These are phyloP conservation scores for Stagonosporopsis tanaceti DNA, from an alignment of 2,329 filamentous ascomycete species.

Conservation along the genomic window DNA sequence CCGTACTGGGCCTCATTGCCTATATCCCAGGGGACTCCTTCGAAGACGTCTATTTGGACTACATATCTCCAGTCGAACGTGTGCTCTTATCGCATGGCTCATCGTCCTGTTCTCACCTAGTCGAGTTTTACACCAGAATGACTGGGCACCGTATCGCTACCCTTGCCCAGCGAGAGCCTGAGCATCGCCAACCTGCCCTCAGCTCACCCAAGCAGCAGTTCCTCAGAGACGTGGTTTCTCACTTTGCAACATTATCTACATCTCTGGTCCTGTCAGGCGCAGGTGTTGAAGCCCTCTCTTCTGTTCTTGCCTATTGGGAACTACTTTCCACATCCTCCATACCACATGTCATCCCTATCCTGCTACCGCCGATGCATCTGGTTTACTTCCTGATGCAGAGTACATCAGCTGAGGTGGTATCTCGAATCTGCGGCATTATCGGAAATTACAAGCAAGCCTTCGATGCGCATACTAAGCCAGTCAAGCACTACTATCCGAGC, in stretches of 20 bases:
- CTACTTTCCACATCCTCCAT: conserved; percentile 56
- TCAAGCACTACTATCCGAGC: conserved; percentile 46
- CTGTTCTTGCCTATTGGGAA: conserved; percentile 73
- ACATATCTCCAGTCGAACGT: conserved; percentile 52
- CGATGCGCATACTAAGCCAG: conserved; percentile 64
- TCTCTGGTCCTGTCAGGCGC: conserved; percentile 39
- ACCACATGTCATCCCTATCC: conserved; percentile 63
- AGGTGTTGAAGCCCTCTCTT: conserved; percentile 58
- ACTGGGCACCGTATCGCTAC: conserved; percentile 63
- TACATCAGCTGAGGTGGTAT: conserved; percentile 68
- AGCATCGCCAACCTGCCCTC: conserved; percentile 21
- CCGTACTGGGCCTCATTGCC: conserved; percentile 62
- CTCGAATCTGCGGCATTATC: conserved; percentile 74
- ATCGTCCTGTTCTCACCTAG: conserved; percentile 65
- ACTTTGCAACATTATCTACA: conserved; percentile 42
- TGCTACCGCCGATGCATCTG: conserved; percentile 71
- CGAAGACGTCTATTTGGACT: conserved; percentile 49
- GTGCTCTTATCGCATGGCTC: conserved; percentile 50
- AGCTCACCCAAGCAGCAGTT: conserved; percentile 52
- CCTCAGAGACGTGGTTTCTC: conserved; percentile 42
- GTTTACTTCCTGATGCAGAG: conserved; percentile 77
- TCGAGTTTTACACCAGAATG: conserved; percentile 72
- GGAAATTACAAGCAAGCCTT: conserved; percentile 78
- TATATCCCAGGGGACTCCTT: conserved; percentile 60
- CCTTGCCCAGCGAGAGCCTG: conserved; percentile 37